Conservation (phyloP, 2,329 filamentous ascomycete species). For the Aspergillus candidus region DNA sequence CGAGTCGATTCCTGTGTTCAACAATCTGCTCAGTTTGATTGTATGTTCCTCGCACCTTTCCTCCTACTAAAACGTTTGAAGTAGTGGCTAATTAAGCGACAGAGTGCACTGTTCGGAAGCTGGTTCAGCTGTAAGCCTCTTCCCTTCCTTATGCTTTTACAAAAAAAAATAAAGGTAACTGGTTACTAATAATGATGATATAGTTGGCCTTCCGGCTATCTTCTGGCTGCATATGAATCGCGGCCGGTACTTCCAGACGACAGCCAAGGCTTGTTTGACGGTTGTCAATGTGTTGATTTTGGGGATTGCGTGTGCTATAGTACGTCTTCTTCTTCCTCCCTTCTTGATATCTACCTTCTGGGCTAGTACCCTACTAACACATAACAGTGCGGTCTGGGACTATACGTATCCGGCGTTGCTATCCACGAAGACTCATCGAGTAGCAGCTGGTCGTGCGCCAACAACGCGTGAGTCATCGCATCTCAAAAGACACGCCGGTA, state of each 20-base stretch:
- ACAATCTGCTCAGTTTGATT: slow-evolving; percentile 58
- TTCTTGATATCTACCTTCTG: not conserved
- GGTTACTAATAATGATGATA: no score
- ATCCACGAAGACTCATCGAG: slow-evolving; percentile 29
- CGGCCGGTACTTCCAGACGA: slow-evolving; percentile 33
- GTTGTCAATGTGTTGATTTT: slow-evolving; percentile 41
- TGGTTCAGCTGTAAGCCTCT: slow-evolving; percentile 54
- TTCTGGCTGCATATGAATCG: slow-evolving; percentile 47
- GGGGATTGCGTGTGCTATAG: slow-evolving; percentile 23
- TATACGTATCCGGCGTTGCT: slow-evolving; percentile 33
- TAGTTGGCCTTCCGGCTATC: slow-evolving; percentile 38
- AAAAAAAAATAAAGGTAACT: not conserved
- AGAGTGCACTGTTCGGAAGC: slow-evolving; percentile 53
- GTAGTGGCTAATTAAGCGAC: no score
- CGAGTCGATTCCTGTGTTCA: slow-evolving; percentile 64
- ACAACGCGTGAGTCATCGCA: slow-evolving; percentile 15
- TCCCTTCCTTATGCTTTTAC: no score
- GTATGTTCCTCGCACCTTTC: no score
- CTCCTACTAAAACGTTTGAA: no score
- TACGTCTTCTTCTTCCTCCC: slow-evolving; percentile 8
- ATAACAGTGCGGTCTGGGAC: slow-evolving; percentile 28
- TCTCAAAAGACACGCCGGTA: no score
- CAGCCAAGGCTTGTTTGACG: slow-evolving; percentile 40
- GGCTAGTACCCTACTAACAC: not conserved
- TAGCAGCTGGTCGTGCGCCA: slow-evolving; percentile 36